phyloP scores from a whole-genome alignment of 768 basidiomycete species.

The Mycena sanguinolenta region DNA sequence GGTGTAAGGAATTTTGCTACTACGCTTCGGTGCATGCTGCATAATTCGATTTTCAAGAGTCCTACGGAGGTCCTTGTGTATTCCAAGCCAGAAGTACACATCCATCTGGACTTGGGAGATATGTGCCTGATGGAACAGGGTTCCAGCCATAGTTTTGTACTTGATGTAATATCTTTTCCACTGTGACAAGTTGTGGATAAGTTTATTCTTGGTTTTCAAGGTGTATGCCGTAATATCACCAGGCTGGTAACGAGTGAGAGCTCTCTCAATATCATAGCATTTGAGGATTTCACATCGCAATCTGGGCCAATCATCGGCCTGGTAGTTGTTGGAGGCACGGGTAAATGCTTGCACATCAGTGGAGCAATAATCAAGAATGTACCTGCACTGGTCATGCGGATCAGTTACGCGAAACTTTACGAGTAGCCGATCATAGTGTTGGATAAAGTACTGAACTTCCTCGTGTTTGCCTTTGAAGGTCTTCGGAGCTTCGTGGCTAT shows the following conservation, averaged over 20 bases:
- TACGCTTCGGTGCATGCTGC: neutral
- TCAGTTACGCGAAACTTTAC: no score
- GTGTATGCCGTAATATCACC: slow-evolving; percentile 1
- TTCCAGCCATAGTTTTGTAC: slow-evolving; percentile 23
- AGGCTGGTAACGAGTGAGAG: neutral
- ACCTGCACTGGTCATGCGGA: no score
- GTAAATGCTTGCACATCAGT: neutral
- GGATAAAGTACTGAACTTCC: neutral
- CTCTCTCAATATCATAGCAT: slow-evolving; percentile 22
- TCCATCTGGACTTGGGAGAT: neutral
- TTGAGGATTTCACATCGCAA: slow-evolving; percentile 17
- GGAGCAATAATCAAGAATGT: neutral
- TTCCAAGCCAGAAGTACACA: slow-evolving; percentile 29
- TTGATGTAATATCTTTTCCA: slow-evolving; percentile 26
- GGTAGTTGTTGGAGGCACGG: neutral
- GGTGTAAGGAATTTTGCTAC: neutral
- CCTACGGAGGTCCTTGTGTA: neutral
- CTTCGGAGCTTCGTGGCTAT: neutral
- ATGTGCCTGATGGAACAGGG: neutral
- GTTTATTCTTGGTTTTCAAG: neutral
- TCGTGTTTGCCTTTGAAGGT: neutral
- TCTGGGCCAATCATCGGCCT: neutral
- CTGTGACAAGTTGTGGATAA: slow-evolving; percentile 4
- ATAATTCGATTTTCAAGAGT: slow-evolving; percentile 2
- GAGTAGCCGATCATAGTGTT: neutral